A percentile compares a stretch with the other conserved stretches of the same genome.
phyloP scores from a whole-genome alignment of 768 basidiomycete species.

The Astraeus odoratus region DNA sequence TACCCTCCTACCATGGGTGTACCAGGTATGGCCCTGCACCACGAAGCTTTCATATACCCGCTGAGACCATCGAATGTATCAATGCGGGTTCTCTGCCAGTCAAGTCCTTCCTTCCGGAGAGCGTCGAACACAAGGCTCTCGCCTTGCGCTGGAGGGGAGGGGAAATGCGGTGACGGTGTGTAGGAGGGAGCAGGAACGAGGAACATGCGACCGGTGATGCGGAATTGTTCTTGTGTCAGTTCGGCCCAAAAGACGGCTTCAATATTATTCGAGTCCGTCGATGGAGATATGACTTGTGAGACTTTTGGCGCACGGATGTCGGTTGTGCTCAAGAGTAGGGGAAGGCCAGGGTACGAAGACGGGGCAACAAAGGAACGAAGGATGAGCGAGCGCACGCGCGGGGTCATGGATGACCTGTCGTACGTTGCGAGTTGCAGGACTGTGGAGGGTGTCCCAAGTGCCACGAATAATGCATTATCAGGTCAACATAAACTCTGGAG shows the following conservation, averaged over 20 bases:
- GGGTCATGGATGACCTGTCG: slow-evolving; percentile 24
- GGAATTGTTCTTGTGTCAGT: slow-evolving; percentile 63
- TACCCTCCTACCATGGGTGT: slow-evolving; percentile 41
- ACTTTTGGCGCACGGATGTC: slow-evolving; percentile 71
- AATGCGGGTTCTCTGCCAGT: slow-evolving; percentile 61
- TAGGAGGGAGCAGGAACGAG: slow-evolving; percentile 47
- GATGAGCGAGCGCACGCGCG: slow-evolving; percentile 60
- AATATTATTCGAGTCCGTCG: slow-evolving; percentile 28
- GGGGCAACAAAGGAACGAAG: slow-evolving; percentile 53
- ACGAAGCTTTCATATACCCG: slow-evolving; percentile 59
- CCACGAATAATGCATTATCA: background rate
- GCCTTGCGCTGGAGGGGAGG: slow-evolving; percentile 6
- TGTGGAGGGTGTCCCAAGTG: slow-evolving; percentile 21
- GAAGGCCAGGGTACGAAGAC: slow-evolving; percentile 35
- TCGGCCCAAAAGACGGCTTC: slow-evolving; percentile 75
- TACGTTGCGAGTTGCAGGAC: slow-evolving; percentile 47
- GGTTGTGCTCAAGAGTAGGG: slow-evolving; percentile 61
- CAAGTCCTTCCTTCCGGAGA: slow-evolving; percentile 30
- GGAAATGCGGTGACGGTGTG: slow-evolving; percentile 10
- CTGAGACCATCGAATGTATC: slow-evolving; percentile 55
- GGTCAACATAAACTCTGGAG: too few species aligned
- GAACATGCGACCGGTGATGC: slow-evolving; percentile 51
- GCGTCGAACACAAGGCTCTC: slow-evolving; percentile 24
- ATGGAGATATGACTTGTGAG: slow-evolving; percentile 46
- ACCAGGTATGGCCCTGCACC: slow-evolving; percentile 67